These are phyloP conservation scores for Clathrospora elynae DNA, from an alignment of 2,329 filamentous ascomycete species.

Conservation along the genomic window DNA sequence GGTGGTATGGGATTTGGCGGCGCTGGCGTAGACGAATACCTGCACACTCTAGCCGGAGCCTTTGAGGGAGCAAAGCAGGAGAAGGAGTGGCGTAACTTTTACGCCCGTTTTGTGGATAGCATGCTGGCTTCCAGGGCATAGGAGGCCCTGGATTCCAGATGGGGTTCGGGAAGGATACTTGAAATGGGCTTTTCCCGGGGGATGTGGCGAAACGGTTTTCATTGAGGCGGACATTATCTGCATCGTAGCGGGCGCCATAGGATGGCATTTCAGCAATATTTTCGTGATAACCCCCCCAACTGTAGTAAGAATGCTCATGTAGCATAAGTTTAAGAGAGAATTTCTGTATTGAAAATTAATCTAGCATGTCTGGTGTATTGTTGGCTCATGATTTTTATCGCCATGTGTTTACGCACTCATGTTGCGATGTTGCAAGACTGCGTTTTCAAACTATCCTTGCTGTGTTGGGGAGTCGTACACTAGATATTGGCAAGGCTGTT, in stretches of 20 bases:
- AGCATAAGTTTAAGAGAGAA: no score
- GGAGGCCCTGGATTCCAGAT: conserved; percentile 1
- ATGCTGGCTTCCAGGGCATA: conserved; percentile 30
- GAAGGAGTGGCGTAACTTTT: conserved; percentile 54
- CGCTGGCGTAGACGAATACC: conserved; percentile 67
- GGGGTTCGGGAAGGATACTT: conserved; percentile 6
- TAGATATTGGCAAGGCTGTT: no score
- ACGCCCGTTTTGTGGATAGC: conserved; percentile 50
- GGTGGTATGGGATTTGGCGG: conserved; percentile 68
- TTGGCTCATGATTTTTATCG: no score
- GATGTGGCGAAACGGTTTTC: conserved; percentile 15
- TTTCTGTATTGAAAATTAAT: no score
- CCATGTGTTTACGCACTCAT: no score
- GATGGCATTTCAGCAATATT: conserved; percentile 20
- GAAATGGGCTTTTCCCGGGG: conserved; percentile 10
- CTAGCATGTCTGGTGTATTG: no score
- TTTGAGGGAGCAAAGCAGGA: conserved; percentile 47
- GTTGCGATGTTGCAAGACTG: no score
- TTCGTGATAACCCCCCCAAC: conserved; percentile 30
- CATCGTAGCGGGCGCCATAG: conserved; percentile 26
- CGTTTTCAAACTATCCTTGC: no score
- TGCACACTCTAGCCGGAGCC: conserved; percentile 53
- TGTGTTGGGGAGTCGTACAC: no score
- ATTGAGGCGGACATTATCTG: conserved; percentile 18
- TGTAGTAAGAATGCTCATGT: no score